Conservation (phyloP, 169 alveolate genomes). For the Eimeria falciformis region DNA sequence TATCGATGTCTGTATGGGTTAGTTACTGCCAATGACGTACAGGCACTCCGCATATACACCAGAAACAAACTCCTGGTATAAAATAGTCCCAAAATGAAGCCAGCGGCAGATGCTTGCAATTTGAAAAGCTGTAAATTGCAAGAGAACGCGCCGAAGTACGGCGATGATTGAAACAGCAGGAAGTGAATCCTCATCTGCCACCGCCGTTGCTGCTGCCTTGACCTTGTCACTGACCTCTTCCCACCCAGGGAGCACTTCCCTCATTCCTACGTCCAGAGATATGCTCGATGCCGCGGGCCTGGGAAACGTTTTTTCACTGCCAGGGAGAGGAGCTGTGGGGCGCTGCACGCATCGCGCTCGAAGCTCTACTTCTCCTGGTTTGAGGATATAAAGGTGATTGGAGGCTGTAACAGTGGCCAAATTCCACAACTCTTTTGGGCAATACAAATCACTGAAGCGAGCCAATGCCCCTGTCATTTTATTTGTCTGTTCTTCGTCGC, state of each 20-base stretch:
- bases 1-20: too few relatives aligned
- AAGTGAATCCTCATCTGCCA: constrained; percentile 19
- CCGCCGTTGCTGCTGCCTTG: not conserved
- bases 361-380: constrained; percentile 58
- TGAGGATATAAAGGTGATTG: constrained; percentile 37
- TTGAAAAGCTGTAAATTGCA: constrained; percentile 56
- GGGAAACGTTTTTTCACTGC: constrained; percentile 2
- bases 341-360: constrained; percentile 61
- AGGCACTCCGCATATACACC: constrained; percentile 68
- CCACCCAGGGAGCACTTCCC: not conserved
- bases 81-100: constrained; percentile 35
- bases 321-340: constrained; percentile 28
- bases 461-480: too few relatives aligned
- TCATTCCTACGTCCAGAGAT: not conserved
- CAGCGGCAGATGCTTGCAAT: constrained; percentile 52
- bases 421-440: constrained; percentile 47
- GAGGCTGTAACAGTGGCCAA: constrained; percentile 27
- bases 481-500: too few relatives aligned
- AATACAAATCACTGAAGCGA: constrained; percentile 50
- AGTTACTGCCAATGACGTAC: constrained; percentile 28
- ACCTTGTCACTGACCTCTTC: not conserved
- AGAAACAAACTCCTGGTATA: constrained; percentile 60
- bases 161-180: constrained; percentile 23
- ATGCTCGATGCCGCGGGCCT: constrained; percentile 23
- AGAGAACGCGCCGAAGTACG: constrained; percentile 1